Base-by-base conservation (phyloP, 2,329 filamentous ascomycete species). In the Penicillium sp. region DNA sequence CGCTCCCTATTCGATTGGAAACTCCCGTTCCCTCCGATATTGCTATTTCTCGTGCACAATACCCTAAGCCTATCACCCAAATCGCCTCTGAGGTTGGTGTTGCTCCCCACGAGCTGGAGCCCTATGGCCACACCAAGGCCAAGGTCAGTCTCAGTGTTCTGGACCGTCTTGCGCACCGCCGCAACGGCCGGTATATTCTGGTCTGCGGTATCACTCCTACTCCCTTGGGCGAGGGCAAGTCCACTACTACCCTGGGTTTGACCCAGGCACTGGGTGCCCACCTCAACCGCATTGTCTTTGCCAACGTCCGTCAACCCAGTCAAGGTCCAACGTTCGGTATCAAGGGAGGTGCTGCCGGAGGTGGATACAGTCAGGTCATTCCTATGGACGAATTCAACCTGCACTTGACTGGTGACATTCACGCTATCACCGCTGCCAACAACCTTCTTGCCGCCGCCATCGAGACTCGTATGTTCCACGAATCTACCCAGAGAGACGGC, bases 371-470 rank as follows among this genome's bases (percentile, higher is more conserved):
- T 67, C 93, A 98, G 68, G 93, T 98, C 61, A 97, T 98, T 58
- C 93, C 93, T 43, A 98, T 98, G 93, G 93, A 98, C 58, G 93
- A 98, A 68, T 98, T 98, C 76, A 98, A 98, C 71, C 75, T 98
- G 62, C 93, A 98, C 67, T 73, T 98, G 59, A 98, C 93, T 39
- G 93, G 93, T 58, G 93, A 98, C 64, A 97, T 98, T 41, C 93
- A 98, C 66, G 93, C 93, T 51, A 93, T 98, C 60, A 89, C 89
- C 37, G 91, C 91, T 18, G 93, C 93, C 25, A 98, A 97, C 78
- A 98, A 98, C 70, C 76, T 98, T 42, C 79, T 98, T 29, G 91
- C 93, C 30, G 93, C 93, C 39, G 93, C 93, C 23, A 94, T 98
- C 48, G 93, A 98, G 64, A 97, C 93, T 2, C 84, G 93, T 56